phyloP scores from a whole-genome alignment of 345 rosid species.

The Eucalyptus sp. region DNA sequence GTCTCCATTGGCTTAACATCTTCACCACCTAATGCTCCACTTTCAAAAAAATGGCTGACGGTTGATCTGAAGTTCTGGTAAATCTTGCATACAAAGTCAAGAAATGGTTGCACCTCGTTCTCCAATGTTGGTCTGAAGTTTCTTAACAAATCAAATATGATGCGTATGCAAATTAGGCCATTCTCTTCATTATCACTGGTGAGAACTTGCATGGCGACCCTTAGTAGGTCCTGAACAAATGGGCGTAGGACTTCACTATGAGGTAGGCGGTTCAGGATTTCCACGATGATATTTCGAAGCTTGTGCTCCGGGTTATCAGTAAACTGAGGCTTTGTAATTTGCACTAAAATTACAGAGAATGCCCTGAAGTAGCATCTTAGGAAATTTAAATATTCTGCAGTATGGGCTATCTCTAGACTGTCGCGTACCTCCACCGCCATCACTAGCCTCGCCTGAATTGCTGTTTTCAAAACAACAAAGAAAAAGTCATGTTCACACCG shows the following conservation, averaged over 20 bases:
- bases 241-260: constrained; percentile 99
- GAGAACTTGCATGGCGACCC: constrained; percentile 96
- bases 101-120: constrained; percentile 89
- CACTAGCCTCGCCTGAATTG: constrained; percentile 63
- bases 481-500: neutral
- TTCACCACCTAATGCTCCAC: constrained; percentile 29
- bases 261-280: constrained; percentile 91
- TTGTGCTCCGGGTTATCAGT: constrained; percentile 86
- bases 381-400: constrained; percentile 92
- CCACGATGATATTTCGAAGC: constrained; percentile 77
- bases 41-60: constrained; percentile 85
- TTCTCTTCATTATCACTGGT: constrained; percentile 94
- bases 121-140: constrained; percentile 90
- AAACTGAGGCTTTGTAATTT: constrained; percentile 77
- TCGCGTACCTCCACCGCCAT: constrained; percentile 97
- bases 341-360: constrained; percentile 62
- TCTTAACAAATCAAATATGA: constrained; percentile 90
- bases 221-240: constrained; percentile 92
- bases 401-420: constrained; percentile 96
- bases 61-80: constrained; percentile 80
- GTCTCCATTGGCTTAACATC: constrained; percentile 81
- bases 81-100: constrained; percentile 94
- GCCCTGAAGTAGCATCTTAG: constrained; percentile 92
- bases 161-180: constrained; percentile 87
- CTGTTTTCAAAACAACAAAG: constrained; percentile 15